phyloP scores from a whole-genome alignment of 805 yeast species.

The Lachancea thermotolerans region DNA sequence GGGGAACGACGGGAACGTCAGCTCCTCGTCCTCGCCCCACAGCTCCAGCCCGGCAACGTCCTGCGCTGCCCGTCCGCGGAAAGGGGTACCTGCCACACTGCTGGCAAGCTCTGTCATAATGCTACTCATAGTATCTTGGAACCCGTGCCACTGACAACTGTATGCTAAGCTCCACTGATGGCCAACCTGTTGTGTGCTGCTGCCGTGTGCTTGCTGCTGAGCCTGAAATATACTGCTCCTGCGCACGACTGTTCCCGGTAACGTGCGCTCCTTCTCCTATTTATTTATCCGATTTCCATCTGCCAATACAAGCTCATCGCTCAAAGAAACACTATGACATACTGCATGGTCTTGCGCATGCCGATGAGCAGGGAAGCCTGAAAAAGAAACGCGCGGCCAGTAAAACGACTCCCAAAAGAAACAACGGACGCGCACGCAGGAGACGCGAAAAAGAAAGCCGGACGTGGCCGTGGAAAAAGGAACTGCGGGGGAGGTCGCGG shows the following conservation, averaged over 20 bases:
- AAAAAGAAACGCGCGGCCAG: not conserved
- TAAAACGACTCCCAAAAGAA: no score
- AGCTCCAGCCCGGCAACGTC: constrained; percentile 1
- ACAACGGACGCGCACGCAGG: no score
- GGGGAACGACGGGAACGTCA: constrained; percentile 16
- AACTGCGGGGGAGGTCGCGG: no score
- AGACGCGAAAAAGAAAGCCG: no score
- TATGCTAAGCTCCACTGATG: no score
- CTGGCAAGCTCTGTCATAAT: no score
- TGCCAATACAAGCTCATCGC: not conserved
- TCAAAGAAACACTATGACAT: not conserved
- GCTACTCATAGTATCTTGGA: no score
- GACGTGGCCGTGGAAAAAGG: no score
- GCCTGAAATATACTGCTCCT: not conserved
- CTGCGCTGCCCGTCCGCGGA: not conserved
- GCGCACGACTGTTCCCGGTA: not conserved
- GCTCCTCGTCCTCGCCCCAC: constrained; percentile 18
- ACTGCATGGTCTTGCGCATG: not conserved
- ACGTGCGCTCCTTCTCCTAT: not conserved
- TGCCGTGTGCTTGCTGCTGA: not conserved
- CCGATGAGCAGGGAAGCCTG: not conserved
- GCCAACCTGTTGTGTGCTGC: not conserved
- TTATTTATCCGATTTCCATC: not conserved
- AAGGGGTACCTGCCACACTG: no score
- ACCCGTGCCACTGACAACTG: no score